Evolutionary conservation across 805 yeast species (phyloP), one percentile per base, ranked within the genome.

Genomic region (Suhomyces sp.): DNA sequence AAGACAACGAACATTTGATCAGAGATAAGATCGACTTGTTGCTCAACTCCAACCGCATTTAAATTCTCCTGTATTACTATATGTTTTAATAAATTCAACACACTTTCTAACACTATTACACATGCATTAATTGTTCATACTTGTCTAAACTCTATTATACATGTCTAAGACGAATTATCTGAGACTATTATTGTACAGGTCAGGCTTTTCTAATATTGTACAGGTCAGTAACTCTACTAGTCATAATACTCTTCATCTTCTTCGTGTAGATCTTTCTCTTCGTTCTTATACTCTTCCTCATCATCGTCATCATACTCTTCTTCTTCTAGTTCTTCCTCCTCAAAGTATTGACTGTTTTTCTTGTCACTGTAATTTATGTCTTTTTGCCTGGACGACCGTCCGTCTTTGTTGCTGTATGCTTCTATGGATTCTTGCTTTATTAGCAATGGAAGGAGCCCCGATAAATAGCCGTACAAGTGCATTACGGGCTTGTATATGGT

Each of bases 1-100:
- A 84, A 44, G 92, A 90, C 61, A 90, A 89, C 56, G 78, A 75
- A 59, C 68, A 67, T 27, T 74, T 88, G 60, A 74, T 94, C 51
- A 81, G 82, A 56, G 94, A 91, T 61, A 91, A 90, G 63, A 78
- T 93, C 49, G 90, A 88, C 57, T 74, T 90, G 47, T 77, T 92
- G 59, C 73, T 91, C 58, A 86, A 86, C 48, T 75, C 85, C 17
- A 79, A 79, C 31, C 72, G 80, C 59, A 66, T 79, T 52, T 79
- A 33, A 23, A 6, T 19, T n/a, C 40, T 5, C 31, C 24, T 45
- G 47, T 48, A 31, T 44, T 50, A 53, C 27, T 50, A 35, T 23
- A 24, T 47, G 27, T 24, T 22, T 33, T 42, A 33, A 33, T 33
- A 33, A 33, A 29, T 19, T 3, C 19, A 19, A 19, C 19, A 19